Evolutionary conservation across 345 rosid genomes (phyloP).

Genomic region (Alliaria petiolata): DNA sequence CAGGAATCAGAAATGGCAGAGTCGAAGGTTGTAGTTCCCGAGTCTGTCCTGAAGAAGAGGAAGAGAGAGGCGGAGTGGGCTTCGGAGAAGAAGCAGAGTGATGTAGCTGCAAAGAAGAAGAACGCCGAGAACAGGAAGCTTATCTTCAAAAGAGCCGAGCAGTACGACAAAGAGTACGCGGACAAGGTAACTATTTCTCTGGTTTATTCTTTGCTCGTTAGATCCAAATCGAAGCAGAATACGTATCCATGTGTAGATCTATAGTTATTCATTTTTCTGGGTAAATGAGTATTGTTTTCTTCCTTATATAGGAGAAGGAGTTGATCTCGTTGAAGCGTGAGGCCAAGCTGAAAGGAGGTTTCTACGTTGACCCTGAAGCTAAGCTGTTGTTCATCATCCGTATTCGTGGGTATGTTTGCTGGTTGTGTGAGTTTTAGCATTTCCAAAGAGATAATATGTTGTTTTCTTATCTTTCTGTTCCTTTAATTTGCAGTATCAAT

Average conservation of each 20-base stretch:
- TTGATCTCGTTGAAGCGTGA: slow-evolving; percentile 67
- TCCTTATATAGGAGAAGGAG: slow-evolving; percentile 45
- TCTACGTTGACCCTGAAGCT: slow-evolving; percentile 90
- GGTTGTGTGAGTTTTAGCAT: not conserved
- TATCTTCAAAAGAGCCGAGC: slow-evolving; percentile 53
- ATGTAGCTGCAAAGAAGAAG: slow-evolving; percentile 50
- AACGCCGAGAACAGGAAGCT: slow-evolving; percentile 52
- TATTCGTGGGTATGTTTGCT: slow-evolving; percentile 60
- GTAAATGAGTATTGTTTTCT: not conserved
- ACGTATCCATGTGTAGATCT: not conserved
- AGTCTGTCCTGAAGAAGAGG: slow-evolving; percentile 77
- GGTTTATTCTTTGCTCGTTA: not conserved
- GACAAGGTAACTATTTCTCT: slow-evolving; percentile 38
- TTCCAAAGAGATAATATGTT: not conserved
- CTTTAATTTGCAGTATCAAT: slow-evolving; percentile 53
- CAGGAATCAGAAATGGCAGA: slow-evolving; percentile 26
- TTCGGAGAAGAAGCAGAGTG: slow-evolving; percentile 43
- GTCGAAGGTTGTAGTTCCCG: slow-evolving; percentile 52
- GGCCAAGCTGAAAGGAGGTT: slow-evolving; percentile 84
- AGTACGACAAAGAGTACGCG: slow-evolving; percentile 54
- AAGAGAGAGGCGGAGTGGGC: slow-evolving; percentile 72
- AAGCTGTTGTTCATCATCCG: slow-evolving; percentile 76
- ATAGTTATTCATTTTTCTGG: not conserved
- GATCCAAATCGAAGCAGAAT: not conserved
- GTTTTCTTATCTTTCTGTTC: not conserved